phyloP scores from a whole-genome alignment of 495 filamentous ascomycete genomes.

The Neurospora pannonica region DNA sequence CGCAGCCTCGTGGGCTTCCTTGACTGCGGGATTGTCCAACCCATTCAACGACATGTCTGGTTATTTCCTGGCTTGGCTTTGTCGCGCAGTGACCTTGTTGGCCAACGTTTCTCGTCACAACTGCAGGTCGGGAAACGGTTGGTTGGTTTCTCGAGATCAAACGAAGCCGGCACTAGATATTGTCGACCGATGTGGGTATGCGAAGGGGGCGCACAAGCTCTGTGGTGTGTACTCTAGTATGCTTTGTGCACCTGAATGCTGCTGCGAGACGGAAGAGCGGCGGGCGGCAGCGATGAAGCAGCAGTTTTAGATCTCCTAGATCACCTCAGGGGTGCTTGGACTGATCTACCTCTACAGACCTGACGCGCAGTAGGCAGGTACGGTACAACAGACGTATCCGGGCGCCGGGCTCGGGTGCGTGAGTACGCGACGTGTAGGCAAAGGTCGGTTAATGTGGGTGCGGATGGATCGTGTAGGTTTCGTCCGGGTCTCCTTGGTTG shows the following conservation, averaged over 20 bases:
- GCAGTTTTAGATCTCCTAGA: not conserved
- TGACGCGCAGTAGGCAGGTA: not conserved
- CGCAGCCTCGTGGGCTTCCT: slow-evolving; percentile 76
- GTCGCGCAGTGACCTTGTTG: not conserved
- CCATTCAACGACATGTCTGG: slow-evolving; percentile 91
- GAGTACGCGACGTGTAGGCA: not conserved
- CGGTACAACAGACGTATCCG: not conserved
- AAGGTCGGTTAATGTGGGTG: not conserved
- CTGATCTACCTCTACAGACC: not conserved
- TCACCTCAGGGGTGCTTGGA: not conserved
- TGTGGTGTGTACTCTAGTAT: not conserved
- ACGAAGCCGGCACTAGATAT: not conserved
- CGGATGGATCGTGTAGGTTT: not conserved
- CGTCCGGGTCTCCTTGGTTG: not conserved
- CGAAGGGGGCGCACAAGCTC: not conserved
- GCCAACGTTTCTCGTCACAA: not conserved
- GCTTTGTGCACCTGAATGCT: not conserved
- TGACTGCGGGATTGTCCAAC: slow-evolving; percentile 69
- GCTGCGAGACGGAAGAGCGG: not conserved
- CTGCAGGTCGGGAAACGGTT: not conserved
- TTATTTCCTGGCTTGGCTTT: not conserved
- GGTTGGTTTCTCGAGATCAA: not conserved
- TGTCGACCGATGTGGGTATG: not conserved
- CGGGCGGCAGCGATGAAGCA: not conserved
- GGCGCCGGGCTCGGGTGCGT: not conserved